A percentile compares a stretch with the other conserved stretches of the same genome.
Evolutionary conservation across 2,329 filamentous ascomycete species (phyloP).

Genomic region (Hypoxylon sp.): DNA sequence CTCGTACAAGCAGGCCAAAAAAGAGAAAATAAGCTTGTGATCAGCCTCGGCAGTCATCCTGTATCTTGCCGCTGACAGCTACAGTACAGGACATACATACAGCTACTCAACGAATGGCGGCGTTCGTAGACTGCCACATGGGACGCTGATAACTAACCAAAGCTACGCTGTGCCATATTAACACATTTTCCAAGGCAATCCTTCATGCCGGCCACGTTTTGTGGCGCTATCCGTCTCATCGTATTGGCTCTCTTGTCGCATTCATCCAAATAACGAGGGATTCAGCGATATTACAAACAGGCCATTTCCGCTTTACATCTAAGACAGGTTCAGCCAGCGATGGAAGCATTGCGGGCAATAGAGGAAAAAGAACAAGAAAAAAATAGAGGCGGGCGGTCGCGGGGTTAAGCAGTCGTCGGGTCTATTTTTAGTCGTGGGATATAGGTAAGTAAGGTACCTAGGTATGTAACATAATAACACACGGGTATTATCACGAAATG

Average conservation of each 20-base stretch:
- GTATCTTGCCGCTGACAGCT: conserved; percentile 30
- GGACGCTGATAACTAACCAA: conserved; percentile 12
- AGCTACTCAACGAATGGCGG: conserved; percentile 4
- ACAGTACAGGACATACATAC: neutral
- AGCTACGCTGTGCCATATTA: conserved; percentile 37
- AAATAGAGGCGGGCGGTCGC: conserved; percentile 27
- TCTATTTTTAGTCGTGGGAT: conserved; percentile 41
- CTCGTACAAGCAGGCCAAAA: neutral
- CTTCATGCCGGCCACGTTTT: conserved; percentile 41
- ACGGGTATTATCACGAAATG: conserved; percentile 42
- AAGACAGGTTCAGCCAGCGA: conserved; percentile 21
- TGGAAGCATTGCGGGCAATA: neutral
- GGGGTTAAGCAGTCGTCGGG: conserved; percentile 35
- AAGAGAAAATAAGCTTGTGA: conserved; percentile 21
- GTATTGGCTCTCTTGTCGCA: conserved; percentile 38
- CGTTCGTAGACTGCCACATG: conserved; percentile 11
- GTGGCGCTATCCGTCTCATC: conserved; percentile 35
- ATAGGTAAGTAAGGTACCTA: no score
- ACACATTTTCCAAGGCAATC: conserved; percentile 36
- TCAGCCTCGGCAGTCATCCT: conserved; percentile 40
- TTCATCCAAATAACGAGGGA: conserved; percentile 41
- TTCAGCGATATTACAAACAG: conserved; percentile 40
- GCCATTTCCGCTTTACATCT: conserved; percentile 38
- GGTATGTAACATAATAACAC: conserved; percentile 38
- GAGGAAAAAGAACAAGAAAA: conserved; percentile 2